phyloP scores from a whole-genome alignment of 2,329 filamentous ascomycete genomes.

The Chaetomium olivaceum region DNA sequence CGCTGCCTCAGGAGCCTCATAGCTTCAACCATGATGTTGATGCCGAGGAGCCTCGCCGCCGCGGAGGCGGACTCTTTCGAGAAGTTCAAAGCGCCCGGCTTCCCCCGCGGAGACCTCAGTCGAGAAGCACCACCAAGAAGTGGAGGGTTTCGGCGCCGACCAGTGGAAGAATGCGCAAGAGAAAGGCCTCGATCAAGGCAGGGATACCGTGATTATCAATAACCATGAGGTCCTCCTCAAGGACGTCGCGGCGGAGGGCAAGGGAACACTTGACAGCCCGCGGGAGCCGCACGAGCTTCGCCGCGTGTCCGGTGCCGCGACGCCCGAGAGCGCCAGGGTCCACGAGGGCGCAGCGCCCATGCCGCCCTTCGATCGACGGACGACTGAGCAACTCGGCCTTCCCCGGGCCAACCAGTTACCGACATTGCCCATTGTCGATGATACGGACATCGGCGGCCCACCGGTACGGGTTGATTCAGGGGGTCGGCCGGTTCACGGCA shows the following conservation, averaged over 20 bases:
- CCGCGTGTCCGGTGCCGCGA: constrained; percentile 36
- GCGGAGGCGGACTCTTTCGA: constrained; percentile 37
- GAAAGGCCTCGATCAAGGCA: constrained; percentile 60
- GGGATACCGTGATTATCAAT: constrained; percentile 69
- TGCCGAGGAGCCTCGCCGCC: constrained; percentile 54
- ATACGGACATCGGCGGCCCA: constrained; percentile 80
- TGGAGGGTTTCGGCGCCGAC: constrained; percentile 76
- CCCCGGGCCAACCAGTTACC: constrained; percentile 69
- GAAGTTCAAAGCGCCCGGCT: constrained; percentile 27
- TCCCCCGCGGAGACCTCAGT: constrained; percentile 59
- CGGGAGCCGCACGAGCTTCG: constrained; percentile 39
- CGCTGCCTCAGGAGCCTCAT: constrained; percentile 6
- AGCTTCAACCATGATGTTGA: constrained; percentile 79
- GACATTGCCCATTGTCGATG: constrained; percentile 68
- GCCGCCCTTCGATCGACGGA: constrained; percentile 58
- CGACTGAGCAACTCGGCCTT: constrained; percentile 68
- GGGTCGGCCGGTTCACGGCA: constrained; percentile 48
- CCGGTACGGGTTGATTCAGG: constrained; percentile 57
- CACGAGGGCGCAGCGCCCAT: constrained; percentile 60
- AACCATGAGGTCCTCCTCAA: constrained; percentile 72
- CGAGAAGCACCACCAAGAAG: constrained; percentile 67
- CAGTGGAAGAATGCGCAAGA: constrained; percentile 68
- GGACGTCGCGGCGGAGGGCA: constrained; percentile 63
- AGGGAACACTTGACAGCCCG: constrained; percentile 56
- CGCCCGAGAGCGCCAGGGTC: constrained; percentile 40